Evolutionary conservation across 1,139 yeast species (phyloP).

Genomic region (Saccharomyces hybrid): DNA sequence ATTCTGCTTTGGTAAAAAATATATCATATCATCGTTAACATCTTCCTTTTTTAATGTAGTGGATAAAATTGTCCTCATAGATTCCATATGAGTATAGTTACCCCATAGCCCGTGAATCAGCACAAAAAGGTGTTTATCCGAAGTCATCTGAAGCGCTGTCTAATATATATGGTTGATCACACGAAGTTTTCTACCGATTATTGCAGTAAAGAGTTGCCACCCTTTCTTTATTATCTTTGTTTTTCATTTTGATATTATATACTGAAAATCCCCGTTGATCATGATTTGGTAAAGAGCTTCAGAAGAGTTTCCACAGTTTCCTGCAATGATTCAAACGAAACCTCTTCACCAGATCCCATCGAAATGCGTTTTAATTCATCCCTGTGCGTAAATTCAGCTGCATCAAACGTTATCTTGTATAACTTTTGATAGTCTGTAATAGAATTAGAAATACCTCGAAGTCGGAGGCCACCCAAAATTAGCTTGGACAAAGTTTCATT

Average conservation of each 20-base stretch:
- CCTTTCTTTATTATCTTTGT: neutral
- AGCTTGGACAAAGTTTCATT: conserved; percentile 26
- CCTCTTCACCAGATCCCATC: conserved; percentile 8
- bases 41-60: conserved; percentile 35
- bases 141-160: conserved; percentile 7
- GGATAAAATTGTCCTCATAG: conserved; percentile 48
- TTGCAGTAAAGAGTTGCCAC: neutral
- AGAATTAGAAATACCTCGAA: conserved; percentile 27
- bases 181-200: neutral
- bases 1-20: conserved; percentile 63
- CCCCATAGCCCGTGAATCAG: conserved; percentile 92
- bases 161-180: neutral
- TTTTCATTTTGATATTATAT: neutral
- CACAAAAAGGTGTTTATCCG: conserved; percentile 57
- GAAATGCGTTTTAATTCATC: conserved; percentile 15
- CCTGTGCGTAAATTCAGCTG: conserved; percentile 29
- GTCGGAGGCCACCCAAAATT: conserved; percentile 27
- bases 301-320: conserved; percentile 25
- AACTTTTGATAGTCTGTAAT: conserved; percentile 23
- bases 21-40: conserved; percentile 40
- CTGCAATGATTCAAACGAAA: conserved; percentile 23
- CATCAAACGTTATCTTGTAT: conserved; percentile 28
- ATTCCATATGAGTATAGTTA: conserved; percentile 61
- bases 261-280: neutral
- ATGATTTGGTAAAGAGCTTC: conserved; percentile 21